Percentiles rank a stretch among this genome's conserved stretches.
phyloP scores from a whole-genome alignment of 352 stramenopile genomes.

The Phytophthora uliginosa region DNA sequence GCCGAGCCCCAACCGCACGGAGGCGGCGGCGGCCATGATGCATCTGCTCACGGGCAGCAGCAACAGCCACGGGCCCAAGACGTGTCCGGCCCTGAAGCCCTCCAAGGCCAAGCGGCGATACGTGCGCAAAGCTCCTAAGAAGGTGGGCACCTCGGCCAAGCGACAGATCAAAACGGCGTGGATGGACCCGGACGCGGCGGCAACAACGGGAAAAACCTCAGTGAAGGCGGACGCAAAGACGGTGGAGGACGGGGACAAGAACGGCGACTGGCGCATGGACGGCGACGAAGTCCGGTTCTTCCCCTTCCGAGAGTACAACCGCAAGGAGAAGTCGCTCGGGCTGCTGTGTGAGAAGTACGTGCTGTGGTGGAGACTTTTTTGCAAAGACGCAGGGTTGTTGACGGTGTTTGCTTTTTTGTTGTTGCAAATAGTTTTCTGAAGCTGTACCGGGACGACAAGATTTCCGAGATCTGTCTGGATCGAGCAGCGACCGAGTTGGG shows the following conservation, averaged over 20 bases:
- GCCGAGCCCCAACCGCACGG: constrained; percentile 81
- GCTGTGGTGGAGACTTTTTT: background rate
- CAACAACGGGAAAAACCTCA: constrained; percentile 14
- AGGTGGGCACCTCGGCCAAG: constrained; percentile 50
- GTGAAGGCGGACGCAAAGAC: constrained; percentile 19
- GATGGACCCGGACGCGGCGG: constrained; percentile 22
- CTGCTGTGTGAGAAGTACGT: constrained; percentile 90
- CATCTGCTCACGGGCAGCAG: constrained; percentile 58
- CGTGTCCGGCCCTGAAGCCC: constrained; percentile 23
- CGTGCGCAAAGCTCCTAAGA: constrained; percentile 68
- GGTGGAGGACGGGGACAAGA: constrained; percentile 22
- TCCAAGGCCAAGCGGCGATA: constrained; percentile 71
- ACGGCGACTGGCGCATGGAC: constrained; percentile 41
- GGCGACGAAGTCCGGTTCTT: constrained; percentile 60
- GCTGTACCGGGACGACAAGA: constrained; percentile 71
- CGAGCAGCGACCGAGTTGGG: constrained; percentile 72
- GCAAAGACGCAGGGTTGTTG: constrained; percentile 6
- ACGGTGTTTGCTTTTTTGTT: constrained; percentile 9
- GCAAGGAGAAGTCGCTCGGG: constrained; percentile 89
- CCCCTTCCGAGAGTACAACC: constrained; percentile 88
- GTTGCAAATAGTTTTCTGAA: constrained; percentile 71
- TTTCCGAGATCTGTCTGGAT: constrained; percentile 84
- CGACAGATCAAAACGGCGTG: constrained; percentile 46
- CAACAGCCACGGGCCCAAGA: constrained; percentile 17
- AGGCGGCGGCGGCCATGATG: constrained; percentile 86